These are phyloP conservation scores for Globisporangium paroecandrum DNA, from an alignment of 352 stramenopile species.

Conservation along the genomic window DNA sequence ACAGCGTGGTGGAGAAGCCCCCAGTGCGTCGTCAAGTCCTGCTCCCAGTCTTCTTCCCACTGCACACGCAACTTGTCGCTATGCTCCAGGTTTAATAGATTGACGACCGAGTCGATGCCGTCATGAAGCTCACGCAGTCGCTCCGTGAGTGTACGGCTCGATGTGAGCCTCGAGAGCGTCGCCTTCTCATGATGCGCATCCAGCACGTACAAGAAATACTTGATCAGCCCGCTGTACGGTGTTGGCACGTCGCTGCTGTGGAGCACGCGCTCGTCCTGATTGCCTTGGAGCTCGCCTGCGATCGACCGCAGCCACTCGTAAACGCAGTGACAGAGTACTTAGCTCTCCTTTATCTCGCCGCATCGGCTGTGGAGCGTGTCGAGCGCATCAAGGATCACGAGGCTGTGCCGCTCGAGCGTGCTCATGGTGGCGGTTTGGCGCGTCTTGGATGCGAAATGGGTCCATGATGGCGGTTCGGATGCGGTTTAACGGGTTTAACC, in stretches of 20 bases:
- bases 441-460: too few species aligned
- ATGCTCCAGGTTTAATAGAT: background rate
- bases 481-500: too few species aligned
- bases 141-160: background rate
- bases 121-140: background rate
- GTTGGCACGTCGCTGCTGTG: background rate
- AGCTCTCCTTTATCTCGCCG: background rate
- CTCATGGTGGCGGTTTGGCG: background rate
- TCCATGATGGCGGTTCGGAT: too few species aligned
- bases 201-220: background rate
- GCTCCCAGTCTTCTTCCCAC: background rate
- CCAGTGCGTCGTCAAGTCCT: background rate
- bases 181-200: background rate
- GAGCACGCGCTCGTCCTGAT: background rate
- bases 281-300: background rate
- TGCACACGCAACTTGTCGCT: background rate
- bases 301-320: background rate
- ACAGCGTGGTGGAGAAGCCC: background rate
- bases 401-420: background rate
- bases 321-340: background rate
- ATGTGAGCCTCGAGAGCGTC: background rate
- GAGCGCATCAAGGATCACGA: background rate
- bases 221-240: background rate
- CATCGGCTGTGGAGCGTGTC: background rate
- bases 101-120: background rate